Evolutionary conservation across 768 basidiomycete genomes (phyloP).

Genomic region (Lactarius pseudohatsudake): DNA sequence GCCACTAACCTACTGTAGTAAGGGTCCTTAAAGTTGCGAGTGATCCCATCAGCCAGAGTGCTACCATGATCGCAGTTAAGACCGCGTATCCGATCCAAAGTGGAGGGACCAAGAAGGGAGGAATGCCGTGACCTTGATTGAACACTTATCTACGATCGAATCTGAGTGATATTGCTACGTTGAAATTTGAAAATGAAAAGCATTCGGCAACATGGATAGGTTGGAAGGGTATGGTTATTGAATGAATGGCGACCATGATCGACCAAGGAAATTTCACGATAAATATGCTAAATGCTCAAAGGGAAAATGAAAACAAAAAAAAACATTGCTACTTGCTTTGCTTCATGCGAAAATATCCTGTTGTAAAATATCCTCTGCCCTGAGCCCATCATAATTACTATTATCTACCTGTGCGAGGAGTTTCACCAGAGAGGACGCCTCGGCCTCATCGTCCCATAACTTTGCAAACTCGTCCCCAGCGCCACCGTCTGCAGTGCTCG

Average conservation of each 20-base stretch:
- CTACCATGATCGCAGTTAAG: no score
- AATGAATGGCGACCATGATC: background rate
- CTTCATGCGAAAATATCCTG: slow-evolving; percentile 19
- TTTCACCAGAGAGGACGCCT: slow-evolving; percentile 1
- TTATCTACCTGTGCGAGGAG: slow-evolving; percentile 8
- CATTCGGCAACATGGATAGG: no score
- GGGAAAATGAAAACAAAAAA: background rate
- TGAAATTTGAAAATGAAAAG: background rate
- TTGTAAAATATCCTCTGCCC: slow-evolving; percentile 22
- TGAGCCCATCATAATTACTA: slow-evolving; percentile 3
- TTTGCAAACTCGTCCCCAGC: slow-evolving; percentile 4
- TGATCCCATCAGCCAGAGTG: background rate
- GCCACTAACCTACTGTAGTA: no score
- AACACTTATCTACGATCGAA: background rate
- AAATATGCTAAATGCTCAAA: background rate
- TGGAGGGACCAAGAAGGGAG: background rate
- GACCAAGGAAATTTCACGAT: background rate
- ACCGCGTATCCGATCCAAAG: no score
- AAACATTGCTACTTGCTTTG: background rate
- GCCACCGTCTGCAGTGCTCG: background rate
- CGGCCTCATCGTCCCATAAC: slow-evolving; percentile 6
- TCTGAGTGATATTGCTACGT: background rate
- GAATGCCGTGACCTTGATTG: no score
- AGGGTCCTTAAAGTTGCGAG: background rate
- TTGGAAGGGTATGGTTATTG: slow-evolving; percentile 1